Conservation (phyloP, 2,329 filamentous ascomycete species). For the Ceratocystis ficicola region DNA sequence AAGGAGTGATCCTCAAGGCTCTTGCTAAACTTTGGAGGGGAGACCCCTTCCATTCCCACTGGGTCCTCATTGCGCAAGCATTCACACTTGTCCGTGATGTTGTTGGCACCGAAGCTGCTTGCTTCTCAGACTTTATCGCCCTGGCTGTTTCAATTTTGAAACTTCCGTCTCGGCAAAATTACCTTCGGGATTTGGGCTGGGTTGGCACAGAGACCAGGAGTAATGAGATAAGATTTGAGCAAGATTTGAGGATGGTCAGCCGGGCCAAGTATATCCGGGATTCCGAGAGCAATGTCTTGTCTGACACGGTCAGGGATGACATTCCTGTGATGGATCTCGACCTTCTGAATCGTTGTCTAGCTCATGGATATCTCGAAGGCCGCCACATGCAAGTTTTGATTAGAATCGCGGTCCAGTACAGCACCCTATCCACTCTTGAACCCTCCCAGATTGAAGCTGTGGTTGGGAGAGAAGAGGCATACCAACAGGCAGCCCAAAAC, state of each 20-base stretch:
- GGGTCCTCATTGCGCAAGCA: conserved; percentile 42
- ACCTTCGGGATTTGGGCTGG: conserved; percentile 39
- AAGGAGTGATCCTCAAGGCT: no score
- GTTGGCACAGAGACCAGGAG: conserved; percentile 9
- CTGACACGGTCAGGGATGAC: no score
- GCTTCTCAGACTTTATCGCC: conserved; percentile 37
- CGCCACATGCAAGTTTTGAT: neutral
- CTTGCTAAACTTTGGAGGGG: conserved; percentile 34
- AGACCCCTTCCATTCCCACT: conserved; percentile 40
- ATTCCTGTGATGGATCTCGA: conserved; percentile 16
- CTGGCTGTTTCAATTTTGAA: conserved; percentile 37
- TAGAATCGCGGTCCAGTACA: neutral
- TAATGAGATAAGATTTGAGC: conserved; percentile 1
- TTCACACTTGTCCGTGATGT: conserved; percentile 43
- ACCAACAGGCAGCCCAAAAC: no score
- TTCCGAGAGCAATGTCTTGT: neutral
- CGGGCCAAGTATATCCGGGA: neutral
- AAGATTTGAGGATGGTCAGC: neutral
- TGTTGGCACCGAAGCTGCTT: conserved; percentile 35
- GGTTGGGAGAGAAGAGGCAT: no score
- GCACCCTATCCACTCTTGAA: neutral
- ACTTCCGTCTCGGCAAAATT: conserved; percentile 35
- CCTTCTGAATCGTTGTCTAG: conserved; percentile 14
- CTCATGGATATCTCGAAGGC: conserved; percentile 5
- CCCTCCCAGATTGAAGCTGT: no score